phyloP scores from a whole-genome alignment of 2,329 filamentous ascomycete species.

The Xylariales sp. region DNA sequence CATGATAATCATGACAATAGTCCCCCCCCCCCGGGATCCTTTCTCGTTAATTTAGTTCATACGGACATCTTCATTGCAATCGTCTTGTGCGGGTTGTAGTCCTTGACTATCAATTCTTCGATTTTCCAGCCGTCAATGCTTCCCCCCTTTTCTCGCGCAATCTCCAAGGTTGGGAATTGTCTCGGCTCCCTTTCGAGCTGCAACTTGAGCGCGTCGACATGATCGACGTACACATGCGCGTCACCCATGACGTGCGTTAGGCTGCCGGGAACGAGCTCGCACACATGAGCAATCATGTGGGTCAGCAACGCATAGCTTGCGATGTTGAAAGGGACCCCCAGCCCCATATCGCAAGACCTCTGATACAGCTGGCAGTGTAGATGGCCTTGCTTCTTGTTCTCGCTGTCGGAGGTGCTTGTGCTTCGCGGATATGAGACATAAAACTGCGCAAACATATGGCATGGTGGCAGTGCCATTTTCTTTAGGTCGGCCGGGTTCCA shows the following conservation, averaged over 20 bases:
- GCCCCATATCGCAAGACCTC: constrained; percentile 91
- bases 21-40: neutral
- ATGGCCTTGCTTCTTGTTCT: constrained; percentile 50
- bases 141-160: constrained; percentile 62
- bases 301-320: constrained; percentile 90
- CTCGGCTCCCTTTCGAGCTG: constrained; percentile 79
- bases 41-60: too few relatives aligned
- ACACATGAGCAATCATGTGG: constrained; percentile 89
- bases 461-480: constrained; percentile 75
- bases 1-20: neutral
- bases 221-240: constrained; percentile 93
- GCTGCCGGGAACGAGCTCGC: constrained; percentile 77
- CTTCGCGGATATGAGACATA: constrained; percentile 60
- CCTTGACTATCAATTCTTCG: constrained; percentile 83
- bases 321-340: constrained; percentile 97
- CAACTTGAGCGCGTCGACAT: constrained; percentile 78
- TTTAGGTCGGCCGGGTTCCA: constrained; percentile 84
- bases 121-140: constrained; percentile 86
- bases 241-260: constrained; percentile 97
- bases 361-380: constrained; percentile 91
- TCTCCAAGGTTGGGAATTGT: constrained; percentile 74
- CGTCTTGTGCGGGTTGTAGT: constrained; percentile 84
- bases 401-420: constrained; percentile 22
- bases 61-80: constrained; percentile 99
- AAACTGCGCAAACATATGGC: constrained; percentile 83